These are phyloP conservation scores for Podospora sp. DNA, from an alignment of 495 filamentous ascomycete species.

Conservation along the genomic window DNA sequence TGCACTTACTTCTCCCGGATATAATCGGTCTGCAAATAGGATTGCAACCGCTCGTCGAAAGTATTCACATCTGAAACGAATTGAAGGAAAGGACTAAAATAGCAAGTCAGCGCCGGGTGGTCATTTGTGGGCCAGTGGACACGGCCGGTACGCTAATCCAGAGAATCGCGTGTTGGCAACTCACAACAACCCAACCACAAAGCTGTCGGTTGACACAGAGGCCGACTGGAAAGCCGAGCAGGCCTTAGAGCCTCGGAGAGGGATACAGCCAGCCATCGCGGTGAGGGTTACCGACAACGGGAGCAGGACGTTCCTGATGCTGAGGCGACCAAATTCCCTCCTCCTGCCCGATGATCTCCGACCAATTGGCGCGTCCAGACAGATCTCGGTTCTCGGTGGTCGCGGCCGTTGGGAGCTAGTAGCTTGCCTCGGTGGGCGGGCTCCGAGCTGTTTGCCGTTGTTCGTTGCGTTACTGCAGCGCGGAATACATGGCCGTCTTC, in stretches of 20 bases:
- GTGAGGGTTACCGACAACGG: slow-evolving; percentile 28
- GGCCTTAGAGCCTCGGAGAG: slow-evolving; percentile 73
- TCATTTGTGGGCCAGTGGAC: not conserved
- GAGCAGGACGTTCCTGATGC: slow-evolving; percentile 22
- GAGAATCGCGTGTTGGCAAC: not conserved
- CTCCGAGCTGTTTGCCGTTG: slow-evolving; percentile 10
- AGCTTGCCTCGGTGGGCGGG: not conserved
- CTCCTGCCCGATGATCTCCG: slow-evolving; percentile 12
- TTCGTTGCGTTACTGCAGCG: slow-evolving; percentile 23
- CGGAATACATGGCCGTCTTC: slow-evolving; percentile 29
- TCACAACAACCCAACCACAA: slow-evolving; percentile 73
- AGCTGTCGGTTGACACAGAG: slow-evolving; percentile 73
- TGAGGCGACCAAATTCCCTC: slow-evolving; percentile 12
- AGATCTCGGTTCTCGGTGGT: not conserved
- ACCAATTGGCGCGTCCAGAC: slow-evolving; percentile 21
- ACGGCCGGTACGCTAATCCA: not conserved
- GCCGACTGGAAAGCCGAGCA: slow-evolving; percentile 84
- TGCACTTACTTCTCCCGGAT: slow-evolving; percentile 70
- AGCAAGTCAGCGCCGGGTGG: slow-evolving; percentile 22
- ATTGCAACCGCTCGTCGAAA: slow-evolving; percentile 76
- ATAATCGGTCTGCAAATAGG: slow-evolving; percentile 75
- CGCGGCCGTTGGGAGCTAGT: slow-evolving; percentile 12
- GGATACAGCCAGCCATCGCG: slow-evolving; percentile 64
- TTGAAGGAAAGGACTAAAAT: slow-evolving; percentile 78
- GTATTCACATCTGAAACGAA: slow-evolving; percentile 72